These are phyloP conservation scores for Niebla homalea DNA, from an alignment of 495 filamentous ascomycete species.

Conservation along the genomic window DNA sequence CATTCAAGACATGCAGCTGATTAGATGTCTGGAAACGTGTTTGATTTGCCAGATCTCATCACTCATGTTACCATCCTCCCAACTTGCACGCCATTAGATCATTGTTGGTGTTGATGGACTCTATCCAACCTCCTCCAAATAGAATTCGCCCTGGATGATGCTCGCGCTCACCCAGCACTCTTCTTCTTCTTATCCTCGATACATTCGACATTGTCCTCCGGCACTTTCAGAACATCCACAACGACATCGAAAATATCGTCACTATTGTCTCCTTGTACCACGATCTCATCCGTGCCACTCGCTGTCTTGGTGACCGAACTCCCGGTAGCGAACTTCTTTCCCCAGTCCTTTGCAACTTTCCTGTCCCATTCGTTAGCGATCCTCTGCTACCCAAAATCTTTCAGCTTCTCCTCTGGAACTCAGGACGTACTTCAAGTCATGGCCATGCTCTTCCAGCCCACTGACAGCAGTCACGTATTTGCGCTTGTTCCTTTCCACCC, in stretches of 20 bases:
- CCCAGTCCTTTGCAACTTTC: slow-evolving; percentile 58
- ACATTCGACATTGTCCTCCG: slow-evolving; percentile 86
- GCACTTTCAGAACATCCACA: slow-evolving; percentile 69
- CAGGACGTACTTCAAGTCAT: slow-evolving; percentile 57
- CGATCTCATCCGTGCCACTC: slow-evolving; percentile 85
- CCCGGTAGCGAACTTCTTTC: slow-evolving; percentile 89
- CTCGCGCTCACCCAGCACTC: slow-evolving; percentile 12
- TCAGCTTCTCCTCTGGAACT: slow-evolving; percentile 40
- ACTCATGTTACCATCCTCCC: too few relatives aligned
- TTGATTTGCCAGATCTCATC: too few relatives aligned
- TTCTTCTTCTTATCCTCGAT: slow-evolving; percentile 94
- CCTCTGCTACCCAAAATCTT: slow-evolving; percentile 32
- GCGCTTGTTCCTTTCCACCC: slow-evolving; percentile 93
- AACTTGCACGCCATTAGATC: too few relatives aligned
- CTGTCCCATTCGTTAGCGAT: neutral
- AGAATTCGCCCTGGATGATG: too few relatives aligned
- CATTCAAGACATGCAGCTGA: too few relatives aligned
- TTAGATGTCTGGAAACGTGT: too few relatives aligned
- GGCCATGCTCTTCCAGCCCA: slow-evolving; percentile 75
- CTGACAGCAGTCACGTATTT: slow-evolving; percentile 89
- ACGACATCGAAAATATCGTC: slow-evolving; percentile 89
- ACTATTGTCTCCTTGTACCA: slow-evolving; percentile 93
- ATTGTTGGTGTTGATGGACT: too few relatives aligned
- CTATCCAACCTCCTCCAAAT: too few relatives aligned
- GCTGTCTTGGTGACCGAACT: slow-evolving; percentile 81